Base-by-base conservation (phyloP, 495 filamentous ascomycete genomes). In the Talaromyces nanjingensis region DNA sequence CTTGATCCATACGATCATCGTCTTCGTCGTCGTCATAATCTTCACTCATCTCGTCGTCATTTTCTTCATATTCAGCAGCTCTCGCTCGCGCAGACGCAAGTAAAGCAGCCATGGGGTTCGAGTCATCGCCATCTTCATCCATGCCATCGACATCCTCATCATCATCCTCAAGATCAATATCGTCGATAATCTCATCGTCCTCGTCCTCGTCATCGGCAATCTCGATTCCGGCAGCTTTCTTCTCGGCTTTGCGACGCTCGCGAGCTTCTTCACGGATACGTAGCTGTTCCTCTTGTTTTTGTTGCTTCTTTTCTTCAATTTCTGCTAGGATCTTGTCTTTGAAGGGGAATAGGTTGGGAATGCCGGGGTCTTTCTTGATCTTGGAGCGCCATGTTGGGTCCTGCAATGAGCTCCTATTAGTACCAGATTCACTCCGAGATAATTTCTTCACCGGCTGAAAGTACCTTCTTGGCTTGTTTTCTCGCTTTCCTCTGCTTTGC, bases 331-430 rank as follows among this genome's bases (percentile, higher is more conserved):
- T 84, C 79, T 89, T 91, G 70, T 97, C 96, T 78, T 98, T 98
- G 84, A 93, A 96, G 12, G 94, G 94, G 78, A 97, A 98, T 27
- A 97, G 83, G 71, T 97, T 98, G 58, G 94, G 94, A 60, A 98
- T 97, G 63, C 93, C 93, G 42, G 92, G 92, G 73, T 96, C 93
- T 77, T 98, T 98, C 85, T 96, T 97, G 64, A 96, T 73, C 73
- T 90, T 89, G 66, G 90, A 93, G 64, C 87, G 85, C 89, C 93
- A 97, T 89, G 96, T 85, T 20, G 96, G 96, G 75, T 97, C 96
- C 86, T 88, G 67, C 59, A 29, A 55, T 67, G 69, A 61, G 59
- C 54, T 59, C 49, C 18, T 56, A 47, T 65, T 24, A 66, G 63
- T 49, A 67, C 18, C 0, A 8, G 7, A 5, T 49, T 37, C 33